Base-by-base conservation (phyloP, 2,329 filamentous ascomycete species). In the Aspergillus amoenus region DNA sequence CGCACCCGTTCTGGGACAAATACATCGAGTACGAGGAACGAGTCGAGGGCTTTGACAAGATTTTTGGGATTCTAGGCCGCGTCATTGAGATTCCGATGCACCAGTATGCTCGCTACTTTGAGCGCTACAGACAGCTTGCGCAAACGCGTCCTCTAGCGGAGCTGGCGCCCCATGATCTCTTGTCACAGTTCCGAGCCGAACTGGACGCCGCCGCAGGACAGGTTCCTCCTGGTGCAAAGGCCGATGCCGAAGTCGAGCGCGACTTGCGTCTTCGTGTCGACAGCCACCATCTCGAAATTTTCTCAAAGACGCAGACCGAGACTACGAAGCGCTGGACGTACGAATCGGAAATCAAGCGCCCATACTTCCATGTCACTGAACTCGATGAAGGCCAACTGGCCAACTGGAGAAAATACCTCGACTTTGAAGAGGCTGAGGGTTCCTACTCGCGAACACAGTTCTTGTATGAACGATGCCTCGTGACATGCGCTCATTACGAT, bases 1-100 rank as follows among this genome's bases (percentile, higher is more conserved):
- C 93, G 2, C 92, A 97, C 71, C 92, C 92, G 1, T 97, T 99
- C 78, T 99, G 94, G 94, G 94, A 99, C 75, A 97, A 96, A 77
- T 99, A 96, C 70, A 86, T 99, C 62, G 94, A 97, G 72, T 97
- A 95, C 68, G 94, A 97, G 73, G 93, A 97, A 72, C 89, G 93
- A 2, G 82, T 93, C 60, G 92, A 96, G 68, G 86, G 89, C 0
- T 85, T 88, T 13, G 90, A 95, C 62, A 91, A 87, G 68, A 90
- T 97, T 54, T 96, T 95, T 66, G 86, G 85, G 41, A 91, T 99
- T 55, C 82, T 96, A 52, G 82, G 83, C 60, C 90, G 93, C 53
- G 84, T 97, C 55, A 89, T 96, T 53, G 85, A 90, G 68, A 92
- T 97, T 52, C 93, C 94, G 0, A 91, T 96, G 85, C 93, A 97